Evolutionary conservation across 352 stramenopile species (phyloP), one percentile per base, ranked within the genome.

Genomic region (Phytophthora quininea): DNA sequence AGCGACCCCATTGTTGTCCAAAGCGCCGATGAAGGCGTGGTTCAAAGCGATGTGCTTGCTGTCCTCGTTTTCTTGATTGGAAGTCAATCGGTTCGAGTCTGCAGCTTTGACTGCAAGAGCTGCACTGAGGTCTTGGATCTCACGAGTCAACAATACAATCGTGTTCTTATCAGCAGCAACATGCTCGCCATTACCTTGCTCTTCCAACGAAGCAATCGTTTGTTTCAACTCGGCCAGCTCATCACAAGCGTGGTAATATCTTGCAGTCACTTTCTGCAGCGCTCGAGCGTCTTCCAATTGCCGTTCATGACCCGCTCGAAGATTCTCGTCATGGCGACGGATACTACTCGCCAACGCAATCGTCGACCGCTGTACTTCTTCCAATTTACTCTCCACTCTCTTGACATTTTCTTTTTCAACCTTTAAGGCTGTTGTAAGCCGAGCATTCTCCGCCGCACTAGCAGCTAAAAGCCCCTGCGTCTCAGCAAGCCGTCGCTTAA

Each of bases 211-310:
- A 15, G 77, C 71, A n/a, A 92, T 76, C 0, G 86, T 92, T 33
- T 79, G 80, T 55, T 90, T 90, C 24, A 92, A 74, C 60, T 93
- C 85, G 1, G 77, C 74, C 19, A 93, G 86, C 66, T 92, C 83
- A 7, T 93, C 86, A 55, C 79, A 88, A 3, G 81, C 82, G 46
- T 88, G 81, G 42, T 88, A 79, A 58, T 91, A 93, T 47, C 87
- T 82, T 42, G 69, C 75, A 24, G 76, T 81, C 27, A 91, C 72
- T 42, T 88, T 79, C 50, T 86, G 66, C 0, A 91, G 47, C 2
- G 73, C 74, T 15, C 74, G 69, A 11, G 69, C 71, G 40, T 92
- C 86, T 55, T 88, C 80, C 15, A 82, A 65, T 2, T 76, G 86
- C 2, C 76, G 79, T 33, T 89, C 77, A 42, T 88, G 77, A 9